Conservation (phyloP, 371 early-diverging fungal genomes). For the Mortierella sp. region DNA sequence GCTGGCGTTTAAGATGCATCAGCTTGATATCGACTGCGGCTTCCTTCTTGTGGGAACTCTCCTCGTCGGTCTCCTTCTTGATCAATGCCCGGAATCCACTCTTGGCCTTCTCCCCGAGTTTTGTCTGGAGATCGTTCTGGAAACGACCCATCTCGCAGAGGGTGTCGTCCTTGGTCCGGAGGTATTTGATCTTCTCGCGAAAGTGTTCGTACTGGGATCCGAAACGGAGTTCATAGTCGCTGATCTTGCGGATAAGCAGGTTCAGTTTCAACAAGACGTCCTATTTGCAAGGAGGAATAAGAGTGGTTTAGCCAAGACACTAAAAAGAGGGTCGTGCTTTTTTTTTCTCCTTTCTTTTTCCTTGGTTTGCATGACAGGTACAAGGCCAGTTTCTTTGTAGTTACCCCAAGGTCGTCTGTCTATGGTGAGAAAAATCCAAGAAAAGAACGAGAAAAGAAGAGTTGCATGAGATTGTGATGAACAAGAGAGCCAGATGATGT, state of each 20-base stretch:
- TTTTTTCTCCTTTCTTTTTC: not conserved
- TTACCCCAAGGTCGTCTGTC: constrained; percentile 50
- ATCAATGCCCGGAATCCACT: constrained; percentile 19
- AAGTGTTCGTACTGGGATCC: constrained; percentile 49
- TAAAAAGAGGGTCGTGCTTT: constrained; percentile 3
- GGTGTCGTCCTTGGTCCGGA: constrained; percentile 55
- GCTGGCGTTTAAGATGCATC: constrained; percentile 37
- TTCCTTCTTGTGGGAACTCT: constrained; percentile 34
- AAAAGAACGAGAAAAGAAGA: not conserved
- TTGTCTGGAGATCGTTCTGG: constrained; percentile 43
- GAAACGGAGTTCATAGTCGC: constrained; percentile 54
- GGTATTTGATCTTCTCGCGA: constrained; percentile 55
- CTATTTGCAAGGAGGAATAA: not conserved
- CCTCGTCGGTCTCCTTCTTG: constrained; percentile 24
- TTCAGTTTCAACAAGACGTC: constrained; percentile 28
- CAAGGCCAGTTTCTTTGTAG: not conserved
- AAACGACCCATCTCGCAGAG: constrained; percentile 57
- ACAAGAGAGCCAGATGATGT: not conserved
- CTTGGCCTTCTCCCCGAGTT: constrained; percentile 46
- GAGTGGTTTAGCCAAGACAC: not conserved
- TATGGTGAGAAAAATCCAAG: not conserved
- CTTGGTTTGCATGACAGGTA: not conserved
- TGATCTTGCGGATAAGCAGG: constrained; percentile 56
- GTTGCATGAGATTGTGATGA: not conserved
- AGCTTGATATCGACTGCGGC: constrained; percentile 38